These are phyloP conservation scores for Chondrus crispus DNA, from an alignment of 23 red algal genomes.

Conservation along the genomic window DNA sequence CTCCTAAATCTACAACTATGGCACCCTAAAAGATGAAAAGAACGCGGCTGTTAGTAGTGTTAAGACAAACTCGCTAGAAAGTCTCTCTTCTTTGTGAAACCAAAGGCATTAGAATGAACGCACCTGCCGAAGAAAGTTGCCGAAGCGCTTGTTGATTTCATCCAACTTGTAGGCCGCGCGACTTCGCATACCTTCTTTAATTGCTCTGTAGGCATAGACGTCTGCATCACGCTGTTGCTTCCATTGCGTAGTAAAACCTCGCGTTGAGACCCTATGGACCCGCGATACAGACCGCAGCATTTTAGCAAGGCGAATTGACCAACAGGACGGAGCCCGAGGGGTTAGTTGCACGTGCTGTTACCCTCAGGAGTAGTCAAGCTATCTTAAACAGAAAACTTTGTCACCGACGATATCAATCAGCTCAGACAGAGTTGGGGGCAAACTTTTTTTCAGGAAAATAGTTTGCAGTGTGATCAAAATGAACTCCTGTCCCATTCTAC, in stretches of 20 bases:
- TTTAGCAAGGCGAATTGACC: too few relatives aligned
- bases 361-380: too few relatives aligned
- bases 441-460: too few relatives aligned
- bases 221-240: conserved; percentile 52
- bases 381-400: too few relatives aligned
- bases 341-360: too few relatives aligned
- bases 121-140: conserved; percentile 50
- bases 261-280: too few relatives aligned
- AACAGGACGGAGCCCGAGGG: too few relatives aligned
- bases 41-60: not conserved
- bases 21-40: conserved; percentile 29
- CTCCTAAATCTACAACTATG: conserved; percentile 75
- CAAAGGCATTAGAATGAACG: not conserved
- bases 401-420: too few relatives aligned
- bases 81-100: not conserved
- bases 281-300: too few relatives aligned
- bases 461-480: too few relatives aligned
- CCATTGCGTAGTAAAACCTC: conserved; percentile 32
- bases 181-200: conserved; percentile 47
- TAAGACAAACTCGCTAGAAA: not conserved
- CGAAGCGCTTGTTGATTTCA: conserved; percentile 48
- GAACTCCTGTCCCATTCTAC: too few relatives aligned
- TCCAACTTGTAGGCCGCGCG: conserved; percentile 84
- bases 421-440: too few relatives aligned
- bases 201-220: conserved; percentile 42